These are phyloP conservation scores for Aspergillus cejpii DNA, from an alignment of 2,329 filamentous ascomycete genomes.

Conservation along the genomic window DNA sequence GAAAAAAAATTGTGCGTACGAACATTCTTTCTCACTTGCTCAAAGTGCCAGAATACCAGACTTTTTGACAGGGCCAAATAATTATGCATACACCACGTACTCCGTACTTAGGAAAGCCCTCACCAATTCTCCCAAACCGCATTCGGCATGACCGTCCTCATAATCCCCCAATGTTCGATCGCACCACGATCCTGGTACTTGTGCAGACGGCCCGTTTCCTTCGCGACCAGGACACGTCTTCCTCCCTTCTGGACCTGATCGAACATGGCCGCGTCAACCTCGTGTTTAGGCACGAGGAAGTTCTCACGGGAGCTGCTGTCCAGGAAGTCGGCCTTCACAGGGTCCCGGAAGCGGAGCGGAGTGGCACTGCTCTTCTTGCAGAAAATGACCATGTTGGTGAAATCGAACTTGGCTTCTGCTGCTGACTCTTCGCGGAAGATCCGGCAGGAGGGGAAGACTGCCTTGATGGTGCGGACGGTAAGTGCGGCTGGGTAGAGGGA, in stretches of 20 bases:
- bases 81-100: neutral
- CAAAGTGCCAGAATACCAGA: neutral
- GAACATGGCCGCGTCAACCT: conserved; percentile 50
- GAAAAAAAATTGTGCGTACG: neutral
- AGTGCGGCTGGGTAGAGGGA: conserved; percentile 66
- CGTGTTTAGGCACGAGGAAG: conserved; percentile 65
- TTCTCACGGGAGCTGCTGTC: conserved; percentile 62
- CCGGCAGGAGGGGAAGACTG: conserved; percentile 81
- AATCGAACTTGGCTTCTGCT: conserved; percentile 56
- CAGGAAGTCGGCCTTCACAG: conserved; percentile 61
- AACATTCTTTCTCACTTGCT: neutral
- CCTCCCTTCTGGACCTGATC: conserved; percentile 41
- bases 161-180: conserved; percentile 81
- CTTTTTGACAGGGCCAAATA: neutral
- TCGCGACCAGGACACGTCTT: conserved; percentile 36
- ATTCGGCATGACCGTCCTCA: conserved; percentile 73
- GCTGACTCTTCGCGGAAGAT: conserved; percentile 73
- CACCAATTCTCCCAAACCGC: conserved; percentile 84
- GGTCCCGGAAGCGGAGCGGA: conserved; percentile 59
- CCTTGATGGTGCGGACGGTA: conserved; percentile 72
- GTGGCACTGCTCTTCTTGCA: conserved; percentile 60
- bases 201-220: conserved; percentile 58
- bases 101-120: neutral
- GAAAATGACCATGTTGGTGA: conserved; percentile 95
- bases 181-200: conserved; percentile 70